These are phyloP conservation scores for Tolypocladium sp. DNA, from an alignment of 2,329 filamentous ascomycete genomes.

Conservation along the genomic window DNA sequence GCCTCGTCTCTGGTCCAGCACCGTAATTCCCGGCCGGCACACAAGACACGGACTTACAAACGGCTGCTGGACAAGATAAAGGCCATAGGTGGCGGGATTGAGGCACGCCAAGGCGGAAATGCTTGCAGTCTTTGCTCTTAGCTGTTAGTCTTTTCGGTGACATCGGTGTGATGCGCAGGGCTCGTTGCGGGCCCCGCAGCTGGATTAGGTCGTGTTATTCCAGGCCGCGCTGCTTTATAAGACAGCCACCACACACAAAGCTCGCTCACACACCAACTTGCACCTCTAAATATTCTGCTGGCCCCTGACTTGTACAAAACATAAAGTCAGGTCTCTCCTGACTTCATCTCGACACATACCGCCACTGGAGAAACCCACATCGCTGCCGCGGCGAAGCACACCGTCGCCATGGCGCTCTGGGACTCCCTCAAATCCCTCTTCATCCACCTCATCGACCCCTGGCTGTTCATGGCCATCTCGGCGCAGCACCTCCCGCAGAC, in stretches of 20 bases:
- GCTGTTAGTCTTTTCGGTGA: neutral
- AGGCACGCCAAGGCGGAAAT: neutral
- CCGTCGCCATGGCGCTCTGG: conserved; percentile 13
- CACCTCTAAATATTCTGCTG: neutral
- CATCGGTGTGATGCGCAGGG: neutral
- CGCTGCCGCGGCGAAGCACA: neutral
- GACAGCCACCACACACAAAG: neutral
- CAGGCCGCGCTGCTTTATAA: neutral
- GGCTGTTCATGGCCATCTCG: conserved; percentile 42
- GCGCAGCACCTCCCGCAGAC: conserved; percentile 42
- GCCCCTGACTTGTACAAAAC: neutral
- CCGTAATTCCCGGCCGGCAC: neutral
- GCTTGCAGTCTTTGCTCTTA: neutral
- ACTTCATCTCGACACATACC: neutral
- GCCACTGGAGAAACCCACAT: neutral
- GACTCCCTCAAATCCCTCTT: conserved; percentile 15
- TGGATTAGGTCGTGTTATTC: too few species aligned
- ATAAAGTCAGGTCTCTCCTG: neutral
- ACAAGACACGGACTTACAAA: neutral
- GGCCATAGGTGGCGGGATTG: too few species aligned
- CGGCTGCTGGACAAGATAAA: neutral
- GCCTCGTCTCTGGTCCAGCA: neutral
- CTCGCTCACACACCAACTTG: neutral
- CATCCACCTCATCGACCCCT: conserved; percentile 33
- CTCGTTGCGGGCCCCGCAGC: neutral